Evolutionary conservation across 2,329 filamentous ascomycete genomes (phyloP), one percentile per base, ranked within the genome.

Genomic region (Cercospora nicotianae): DNA sequence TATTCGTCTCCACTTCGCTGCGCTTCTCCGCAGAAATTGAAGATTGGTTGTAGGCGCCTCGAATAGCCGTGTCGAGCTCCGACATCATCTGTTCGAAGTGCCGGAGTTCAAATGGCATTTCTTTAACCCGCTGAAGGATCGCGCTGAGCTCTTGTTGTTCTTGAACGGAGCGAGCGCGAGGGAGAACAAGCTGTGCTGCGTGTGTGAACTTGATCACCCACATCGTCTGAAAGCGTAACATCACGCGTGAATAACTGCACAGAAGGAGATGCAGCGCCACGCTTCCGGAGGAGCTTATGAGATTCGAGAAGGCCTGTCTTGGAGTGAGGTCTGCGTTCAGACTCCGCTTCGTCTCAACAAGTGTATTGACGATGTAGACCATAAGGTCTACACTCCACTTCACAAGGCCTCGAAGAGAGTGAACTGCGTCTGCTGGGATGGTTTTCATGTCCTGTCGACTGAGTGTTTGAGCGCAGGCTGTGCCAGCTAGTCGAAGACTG

Each of bases 321-420:
- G 68, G 45, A 8, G 64, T 61, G n/a, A 42, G 31, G 26, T 48
- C 33, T 16, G 58, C 31, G 33, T 64, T 13, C 9, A 70, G 62
- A 42, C 66, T 60, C 3, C 70, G 68, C 13, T 80, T 78, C 36
- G 84, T 76, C 18, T 80, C 77, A 65, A 83, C 80, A 45, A 89
- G 77, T 31, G 85, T 84, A 72, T 87, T 84, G 48, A 88, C 75
- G 30, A 88, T 79, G 74, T 83, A 88, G 20, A 84, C 80, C 68
- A 85, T 83, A 62, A 89, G 82, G 70, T 94, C 90, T 39, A 93
- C 83, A 0, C 87, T 87, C 94, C 94, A 97, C 75, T 87, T 89
- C 3, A 91, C 87, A 64, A 93, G 90, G 23, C 92, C 91, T 5
- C 89, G 86, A 10, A 96, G 82, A 55, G 89, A 87, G 48, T 89